Base-by-base conservation (phyloP, 1,139 yeast genomes). In the Protomyces arabidopsidicola region DNA sequence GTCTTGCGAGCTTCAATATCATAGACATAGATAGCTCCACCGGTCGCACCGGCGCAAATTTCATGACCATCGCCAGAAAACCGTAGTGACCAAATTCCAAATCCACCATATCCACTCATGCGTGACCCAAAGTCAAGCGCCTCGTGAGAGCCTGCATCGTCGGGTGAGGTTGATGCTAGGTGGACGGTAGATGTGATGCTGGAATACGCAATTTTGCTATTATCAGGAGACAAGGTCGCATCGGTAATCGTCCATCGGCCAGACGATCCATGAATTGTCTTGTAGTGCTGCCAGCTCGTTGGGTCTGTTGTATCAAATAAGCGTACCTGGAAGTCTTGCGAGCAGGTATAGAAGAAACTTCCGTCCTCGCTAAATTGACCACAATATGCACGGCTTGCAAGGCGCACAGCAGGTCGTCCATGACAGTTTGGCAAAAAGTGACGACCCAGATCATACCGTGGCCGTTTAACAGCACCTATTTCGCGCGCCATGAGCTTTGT, bases 191-290 rank as follows among this genome's bases (percentile, higher is more conserved):
- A 71, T 3, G 68, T 54, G 61, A 70, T 67, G 50, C 71, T 64
- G 39, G 69, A 66, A 48, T 65, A 68, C 1, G 71, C 72, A 12
- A 70, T 50, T 53, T 62, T 63, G 52, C 60, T 57, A 48, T 72
- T 72, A 58, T 71, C 72, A 34, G 66, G 63, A 22, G 71, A 68
- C 63, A 73, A 66, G 20, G 70, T 66, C 39, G 71, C 71, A 55
- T 73, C 75, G 8, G 75, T 73, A 51, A 73, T 67, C 2, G 75
- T 72, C 75, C 75, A 73, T 20, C 69, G 66, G 6, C 71, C 71
- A 66, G 60, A 66, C 64, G 51, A 64, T 52, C 61, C 66, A 42
- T 51, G 67, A 38, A 64, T 67, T 45, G 65, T 65, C 64, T 64
- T 69, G 59, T 64, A 68, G 31, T 55, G 65, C 53, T 57, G 61